Base-by-base conservation (phyloP, 1,284 basidiomycete species). In the Uromyces viciae-fabae region DNA sequence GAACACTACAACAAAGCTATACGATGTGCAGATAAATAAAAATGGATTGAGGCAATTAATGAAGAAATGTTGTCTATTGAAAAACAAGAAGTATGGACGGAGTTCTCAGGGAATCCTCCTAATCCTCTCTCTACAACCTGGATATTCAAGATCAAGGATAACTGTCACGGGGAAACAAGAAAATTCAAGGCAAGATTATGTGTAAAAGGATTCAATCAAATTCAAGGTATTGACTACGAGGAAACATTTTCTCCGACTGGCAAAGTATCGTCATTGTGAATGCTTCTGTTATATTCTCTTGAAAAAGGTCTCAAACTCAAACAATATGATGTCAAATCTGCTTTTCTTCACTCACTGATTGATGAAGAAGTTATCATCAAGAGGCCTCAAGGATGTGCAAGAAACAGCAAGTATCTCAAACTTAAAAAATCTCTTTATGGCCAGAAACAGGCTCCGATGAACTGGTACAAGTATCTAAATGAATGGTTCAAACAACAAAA, bases 231-330 rank as follows among this genome's bases (percentile, higher is more conserved):
- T 0, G 40, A 71, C 42, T 42, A 49, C 68, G 15, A 42, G 0
- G 40, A 71, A n/a, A 49, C 46, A 14, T 71, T 46, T 28, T 17
- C 68, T 28, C 66, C 66, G n/a, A 71, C 68, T 4, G 68, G 68
- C 0, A 43, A 49, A 9, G 22, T 71, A 7, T 25, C 68, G 19
- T 40, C 68, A 1, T 42, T 71, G 0, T 0, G 68, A 31, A 43
- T 71, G 42, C 19, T 71, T 0, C 22, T 46, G 0, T 17, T 49
- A 0, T 49, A 43, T 46, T 17, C 40, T 19, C 66, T 43, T 49
- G 38, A 69, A 40, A 15, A 69, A 19, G 38, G 38, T 46, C 28
- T 71, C 9, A 0, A 5, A 49, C 17, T 71, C 46, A 49, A 36
- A 0, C 68, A 71, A 25, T 46, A 43, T 17, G 68, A 71, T 33